Base-by-base conservation (phyloP, 192 early-diverging fungal species). In the Tieghemiomyces parasiticus region DNA sequence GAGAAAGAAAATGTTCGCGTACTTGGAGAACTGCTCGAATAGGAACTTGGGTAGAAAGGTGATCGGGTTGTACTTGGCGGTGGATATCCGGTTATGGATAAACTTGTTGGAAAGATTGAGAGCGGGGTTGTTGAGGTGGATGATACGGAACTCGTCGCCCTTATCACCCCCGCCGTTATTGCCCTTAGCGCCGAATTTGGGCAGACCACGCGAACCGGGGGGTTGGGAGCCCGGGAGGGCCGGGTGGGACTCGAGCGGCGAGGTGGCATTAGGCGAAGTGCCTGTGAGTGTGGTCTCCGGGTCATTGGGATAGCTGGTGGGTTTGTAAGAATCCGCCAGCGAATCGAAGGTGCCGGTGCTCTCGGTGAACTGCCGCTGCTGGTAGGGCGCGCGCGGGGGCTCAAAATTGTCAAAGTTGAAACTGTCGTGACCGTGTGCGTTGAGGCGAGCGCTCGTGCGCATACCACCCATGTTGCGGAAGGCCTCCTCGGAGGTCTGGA, bases 1-100 rank as follows among this genome's bases (percentile, higher is more conserved):
- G 71, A 99, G 72, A 79, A 99, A 99, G 67, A 97, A 99, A 66
- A 97, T 71, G 74, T 99, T 99, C 59, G 96, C 96, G 74, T 96
- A 97, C 74, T 94, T 93, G 47, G 86, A 88, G 63, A 99, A 99
- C 78, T 99, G 92, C 72, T 96, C 95, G 58, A 84, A 86, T 48
- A 99, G 75, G 66, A 97, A 97, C 75, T 90, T 94, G 60, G 89
- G 89, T 47, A 97, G 51, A 61, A 99, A 99, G 13, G 93, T 91
- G n/a, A 86, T 61, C 31, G 82, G 47, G 65, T 87, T 95, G 78
- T 99, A 99, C 73, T 99, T 99, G 61, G 89, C 88, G 12, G 96
- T 97, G 34, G 88, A 91, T 55, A 99, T 87, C 25, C 78, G 71
- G 68, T 99, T 99, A 73, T 93, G 88, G 31, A 93, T 72, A 62